Base-by-base conservation (phyloP, 2,329 filamentous ascomycete species). In the Penicillium olsonii region DNA sequence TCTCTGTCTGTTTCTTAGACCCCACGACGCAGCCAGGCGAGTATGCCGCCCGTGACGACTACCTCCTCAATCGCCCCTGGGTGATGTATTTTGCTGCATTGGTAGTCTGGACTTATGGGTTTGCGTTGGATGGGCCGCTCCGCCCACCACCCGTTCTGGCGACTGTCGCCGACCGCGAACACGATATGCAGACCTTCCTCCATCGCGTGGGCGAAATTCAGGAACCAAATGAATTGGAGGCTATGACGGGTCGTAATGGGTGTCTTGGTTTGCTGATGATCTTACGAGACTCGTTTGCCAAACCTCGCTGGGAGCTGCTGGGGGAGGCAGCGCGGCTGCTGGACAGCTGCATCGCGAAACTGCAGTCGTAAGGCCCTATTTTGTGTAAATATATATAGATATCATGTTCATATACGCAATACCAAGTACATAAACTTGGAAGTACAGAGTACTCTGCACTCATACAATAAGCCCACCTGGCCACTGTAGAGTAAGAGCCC, bases 21-120 rank as follows among this genome's bases (percentile, higher is more conserved):
- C 62, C 53, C 72, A 53, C 53, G 19, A 45, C 48, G 2, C 55
- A 51, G 1, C 56, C 61, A 3, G 51, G 52, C 4, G 75, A 80
- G 6, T 99, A 97, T 69, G 87, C 85, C 15, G 90, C 92, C 0
- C 83, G 90, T 17, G 88, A 96, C 61, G 94, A 99, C 62, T 88
- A 91, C 45, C 79, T 96, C 2, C 80, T 97, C 52, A 95, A 97
- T 64, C 81, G 94, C 14, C 90, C 92, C 0, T 99, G 94, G 92
- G 91, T 96, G 10, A 77, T 97, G 43, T 99, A 96, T 71, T 95
- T 96, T 66, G 90, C 94, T 1, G 85, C 87, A 0, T 79, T 99
- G 12, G 90, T 96, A 18, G 88, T 97, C 1, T 99, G 94, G 94
- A 90, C 85, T 52, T 99, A 97, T 63, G 92, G 92, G 2, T 96